Evolutionary conservation across 805 yeast species (phyloP), one percentile per base, ranked within the genome.

Genomic region (Cyberlindnera japonica): DNA sequence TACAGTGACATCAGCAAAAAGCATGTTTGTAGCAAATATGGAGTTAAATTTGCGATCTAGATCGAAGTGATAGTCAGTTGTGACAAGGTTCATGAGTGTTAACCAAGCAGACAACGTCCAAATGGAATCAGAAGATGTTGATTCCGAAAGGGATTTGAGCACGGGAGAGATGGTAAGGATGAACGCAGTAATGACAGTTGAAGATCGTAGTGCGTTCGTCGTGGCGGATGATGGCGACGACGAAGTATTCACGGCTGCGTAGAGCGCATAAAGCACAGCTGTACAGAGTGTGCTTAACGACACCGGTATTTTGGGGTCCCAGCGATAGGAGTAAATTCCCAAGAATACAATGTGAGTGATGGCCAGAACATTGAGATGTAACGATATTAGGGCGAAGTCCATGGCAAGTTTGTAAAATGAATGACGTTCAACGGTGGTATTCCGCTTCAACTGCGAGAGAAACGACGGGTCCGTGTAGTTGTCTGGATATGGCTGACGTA

Each of bases 61-160:
- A 46, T 74, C 75, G 53, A 74, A 67, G 26, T 83, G 72, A 58
- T 83, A 82, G 61, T 86, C 86, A 55, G 82, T 80, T 51, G 80
- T 70, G 19, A 81, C 55, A 3, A 89, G 64, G 53, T 88, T 88
- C 32, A 80, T 65, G 10, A 87, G 51, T 23, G 85, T 79, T 13
- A 93, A 67, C 80, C 96, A 83, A 34, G 82, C 79, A 7, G 95
- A 77, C 5, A 93, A 62, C 0, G 95, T 89, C 97, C 98, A 91
- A 44, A 93, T 88, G 13, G 96, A 87, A 64, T 93, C 98, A 0
- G 93, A 83, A 0, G 96, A 79, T 0, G 96, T 88, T 0, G 96
- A 83, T 53, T 80, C 78, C 0, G 96, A 88, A 31, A 93, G 69
- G 0, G 96, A 88, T 51, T 86, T 83, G 36, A 93, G 71, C 1